These are phyloP conservation scores for Phytopythium oedochilum DNA, from an alignment of 352 stramenopile species.

Conservation along the genomic window DNA sequence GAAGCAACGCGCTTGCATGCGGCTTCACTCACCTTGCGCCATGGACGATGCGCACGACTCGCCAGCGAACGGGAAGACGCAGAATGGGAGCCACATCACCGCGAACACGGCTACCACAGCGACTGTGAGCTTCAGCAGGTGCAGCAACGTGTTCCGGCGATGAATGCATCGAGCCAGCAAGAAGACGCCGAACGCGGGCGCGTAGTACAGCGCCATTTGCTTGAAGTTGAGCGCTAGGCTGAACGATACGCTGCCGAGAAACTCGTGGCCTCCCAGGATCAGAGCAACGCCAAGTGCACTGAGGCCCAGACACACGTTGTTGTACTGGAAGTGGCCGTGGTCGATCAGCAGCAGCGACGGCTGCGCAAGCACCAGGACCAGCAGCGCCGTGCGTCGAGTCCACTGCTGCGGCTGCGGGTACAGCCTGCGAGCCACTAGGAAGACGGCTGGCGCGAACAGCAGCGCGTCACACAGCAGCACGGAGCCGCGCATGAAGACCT, in stretches of 20 bases:
- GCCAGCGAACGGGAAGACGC: constrained; percentile 31
- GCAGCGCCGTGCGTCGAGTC: constrained; percentile 54
- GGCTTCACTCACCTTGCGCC: constrained; percentile 45
- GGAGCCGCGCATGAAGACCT: constrained; percentile 90
- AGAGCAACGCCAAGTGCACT: constrained; percentile 62
- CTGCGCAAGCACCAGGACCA: constrained; percentile 74
- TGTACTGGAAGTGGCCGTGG: constrained; percentile 99
- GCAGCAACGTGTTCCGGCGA: constrained; percentile 34
- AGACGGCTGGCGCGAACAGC: constrained; percentile 83
- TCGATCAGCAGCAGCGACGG: constrained; percentile 94
- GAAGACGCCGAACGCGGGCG: constrained; percentile 91
- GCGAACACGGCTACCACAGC: constrained; percentile 89
- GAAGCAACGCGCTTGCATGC: background rate
- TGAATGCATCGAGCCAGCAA: constrained; percentile 89
- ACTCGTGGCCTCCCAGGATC: constrained; percentile 73
- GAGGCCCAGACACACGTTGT: constrained; percentile 96
- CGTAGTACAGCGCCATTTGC: constrained; percentile 99
- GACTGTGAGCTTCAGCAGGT: constrained; percentile 68
- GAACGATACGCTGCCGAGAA: constrained; percentile 85
- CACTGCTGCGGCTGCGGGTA: constrained; percentile 36
- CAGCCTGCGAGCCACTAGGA: constrained; percentile 36
- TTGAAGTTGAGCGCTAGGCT: constrained; percentile 97
- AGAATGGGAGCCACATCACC: constrained; percentile 91
- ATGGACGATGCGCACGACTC: constrained; percentile 58
- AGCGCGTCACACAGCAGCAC: constrained; percentile 92